Conservation (phyloP, 495 filamentous ascomycete species). For the Penicillium cosmopolitanum region DNA sequence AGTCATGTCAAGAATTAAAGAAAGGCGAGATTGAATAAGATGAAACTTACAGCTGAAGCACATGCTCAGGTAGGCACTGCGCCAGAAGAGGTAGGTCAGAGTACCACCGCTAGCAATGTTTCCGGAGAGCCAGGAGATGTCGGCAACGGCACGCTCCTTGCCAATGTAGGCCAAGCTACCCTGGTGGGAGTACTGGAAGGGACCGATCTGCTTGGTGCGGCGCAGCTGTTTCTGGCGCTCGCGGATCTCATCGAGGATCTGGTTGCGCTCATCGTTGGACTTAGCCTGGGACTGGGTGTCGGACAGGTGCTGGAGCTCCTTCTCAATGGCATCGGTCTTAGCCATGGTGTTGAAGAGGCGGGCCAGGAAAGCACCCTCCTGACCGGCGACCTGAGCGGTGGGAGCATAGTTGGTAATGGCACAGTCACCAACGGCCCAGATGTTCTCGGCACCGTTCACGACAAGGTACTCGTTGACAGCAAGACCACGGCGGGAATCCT, state of each 20-base stretch:
- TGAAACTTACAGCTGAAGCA: constrained; percentile 90
- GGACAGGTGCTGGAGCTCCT: constrained; percentile 63
- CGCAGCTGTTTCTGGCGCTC: constrained; percentile 81
- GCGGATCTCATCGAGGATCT: constrained; percentile 73
- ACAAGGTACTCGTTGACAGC: constrained; percentile 98
- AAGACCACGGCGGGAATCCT: constrained; percentile 91
- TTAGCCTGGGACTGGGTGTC: constrained; percentile 68
- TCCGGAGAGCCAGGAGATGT: constrained; percentile 96
- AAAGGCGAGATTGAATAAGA: constrained; percentile 3
- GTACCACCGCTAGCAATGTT: constrained; percentile 88
- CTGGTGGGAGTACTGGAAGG: constrained; percentile 98
- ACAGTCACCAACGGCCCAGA: constrained; percentile 92
- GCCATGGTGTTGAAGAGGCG: constrained; percentile 98
- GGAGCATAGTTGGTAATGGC: constrained; percentile 96
- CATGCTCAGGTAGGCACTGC: constrained; percentile 97
- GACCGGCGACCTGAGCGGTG: constrained; percentile 93
- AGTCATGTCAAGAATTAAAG: constrained; percentile 18
- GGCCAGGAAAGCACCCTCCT: constrained; percentile 95
- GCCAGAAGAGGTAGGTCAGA: constrained; percentile 91
- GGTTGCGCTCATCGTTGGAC: constrained; percentile 56
- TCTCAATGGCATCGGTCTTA: constrained; percentile 80
- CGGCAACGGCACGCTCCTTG: constrained; percentile 94
- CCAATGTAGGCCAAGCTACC: constrained; percentile 97
- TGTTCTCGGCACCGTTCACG: constrained; percentile 92
- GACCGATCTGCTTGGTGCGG: constrained; percentile 88